phyloP scores from a whole-genome alignment of 2,329 filamentous ascomycete species.

The Colletotrichum magnum region DNA sequence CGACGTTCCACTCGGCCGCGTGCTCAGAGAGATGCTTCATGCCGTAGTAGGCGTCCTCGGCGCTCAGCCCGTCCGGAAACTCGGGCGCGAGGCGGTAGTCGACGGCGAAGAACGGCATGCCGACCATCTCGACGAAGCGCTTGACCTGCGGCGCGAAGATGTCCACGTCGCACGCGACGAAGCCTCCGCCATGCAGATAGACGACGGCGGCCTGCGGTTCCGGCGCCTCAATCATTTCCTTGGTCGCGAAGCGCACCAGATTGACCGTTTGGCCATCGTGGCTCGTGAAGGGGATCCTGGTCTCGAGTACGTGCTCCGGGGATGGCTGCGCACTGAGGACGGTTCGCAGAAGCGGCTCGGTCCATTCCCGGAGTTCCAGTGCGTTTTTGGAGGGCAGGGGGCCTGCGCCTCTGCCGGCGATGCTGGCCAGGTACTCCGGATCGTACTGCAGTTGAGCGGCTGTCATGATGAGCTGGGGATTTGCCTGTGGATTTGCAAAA shows the following conservation, averaged over 20 bases:
- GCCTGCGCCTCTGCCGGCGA: conserved; percentile 9
- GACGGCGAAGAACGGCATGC: conserved; percentile 53
- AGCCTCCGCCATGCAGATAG: conserved; percentile 59
- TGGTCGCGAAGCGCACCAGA: conserved; percentile 25
- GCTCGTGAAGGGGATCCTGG: conserved; percentile 10
- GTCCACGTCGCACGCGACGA: conserved; percentile 50
- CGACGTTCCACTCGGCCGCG: conserved; percentile 42
- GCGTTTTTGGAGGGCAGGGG: conserved; percentile 22
- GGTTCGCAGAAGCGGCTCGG: conserved; percentile 8
- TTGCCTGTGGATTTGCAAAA: background rate
- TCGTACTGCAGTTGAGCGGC: conserved; percentile 30
- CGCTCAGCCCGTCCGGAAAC: conserved; percentile 51
- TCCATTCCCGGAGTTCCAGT: conserved; percentile 21
- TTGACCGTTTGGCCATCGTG: conserved; percentile 27
- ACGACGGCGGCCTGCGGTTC: conserved; percentile 48
- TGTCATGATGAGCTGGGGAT: background rate
- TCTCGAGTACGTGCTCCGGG: conserved; percentile 29
- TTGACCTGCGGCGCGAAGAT: conserved; percentile 46
- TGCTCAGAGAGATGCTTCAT: conserved; percentile 45
- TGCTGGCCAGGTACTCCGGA: conserved; percentile 24
- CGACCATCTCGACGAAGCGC: conserved; percentile 45
- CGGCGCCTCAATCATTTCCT: conserved; percentile 13
- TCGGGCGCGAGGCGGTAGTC: conserved; percentile 62
- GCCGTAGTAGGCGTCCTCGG: conserved; percentile 54
- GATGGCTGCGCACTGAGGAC: conserved; percentile 18